Conservation (phyloP, 2,329 filamentous ascomycete species). For the Fusarium decemcellulare region DNA sequence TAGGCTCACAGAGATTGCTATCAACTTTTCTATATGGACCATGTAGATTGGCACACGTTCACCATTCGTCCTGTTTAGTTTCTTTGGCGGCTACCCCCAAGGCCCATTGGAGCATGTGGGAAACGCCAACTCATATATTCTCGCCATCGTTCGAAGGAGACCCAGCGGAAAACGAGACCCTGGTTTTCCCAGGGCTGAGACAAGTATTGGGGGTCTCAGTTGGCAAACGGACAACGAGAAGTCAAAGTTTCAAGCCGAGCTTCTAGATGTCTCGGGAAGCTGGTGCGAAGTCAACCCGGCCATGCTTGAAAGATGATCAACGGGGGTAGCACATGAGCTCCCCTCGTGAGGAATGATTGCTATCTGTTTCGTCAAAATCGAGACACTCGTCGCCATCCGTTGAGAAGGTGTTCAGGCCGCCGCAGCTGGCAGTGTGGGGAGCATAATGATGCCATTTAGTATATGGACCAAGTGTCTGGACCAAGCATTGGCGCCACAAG, state of each 20-base stretch:
- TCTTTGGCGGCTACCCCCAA: no score
- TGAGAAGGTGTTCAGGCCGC: background rate
- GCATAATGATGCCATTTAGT: background rate
- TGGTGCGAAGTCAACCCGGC: conserved; percentile 4
- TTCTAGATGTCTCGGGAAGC: conserved; percentile 19
- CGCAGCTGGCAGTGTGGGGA: background rate
- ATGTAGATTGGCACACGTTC: no score
- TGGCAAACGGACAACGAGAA: background rate
- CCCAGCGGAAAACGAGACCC: background rate
- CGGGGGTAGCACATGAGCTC: background rate
- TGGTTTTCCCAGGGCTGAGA: background rate
- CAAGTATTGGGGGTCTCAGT: background rate
- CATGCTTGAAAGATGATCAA: background rate
- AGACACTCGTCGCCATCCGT: background rate
- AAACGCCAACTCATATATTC: background rate
- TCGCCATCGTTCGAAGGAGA: background rate
- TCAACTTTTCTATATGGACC: no score
- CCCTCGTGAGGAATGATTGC: background rate
- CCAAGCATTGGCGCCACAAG: conserved; percentile 9
- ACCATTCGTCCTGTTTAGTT: no score
- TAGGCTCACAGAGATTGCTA: no score
- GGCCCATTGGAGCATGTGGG: no score
- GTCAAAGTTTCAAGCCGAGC: background rate
- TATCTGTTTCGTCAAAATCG: background rate
- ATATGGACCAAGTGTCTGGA: conserved; percentile 6